phyloP scores from a whole-genome alignment of 306 rosid genomes.

The Prunus mira region DNA sequence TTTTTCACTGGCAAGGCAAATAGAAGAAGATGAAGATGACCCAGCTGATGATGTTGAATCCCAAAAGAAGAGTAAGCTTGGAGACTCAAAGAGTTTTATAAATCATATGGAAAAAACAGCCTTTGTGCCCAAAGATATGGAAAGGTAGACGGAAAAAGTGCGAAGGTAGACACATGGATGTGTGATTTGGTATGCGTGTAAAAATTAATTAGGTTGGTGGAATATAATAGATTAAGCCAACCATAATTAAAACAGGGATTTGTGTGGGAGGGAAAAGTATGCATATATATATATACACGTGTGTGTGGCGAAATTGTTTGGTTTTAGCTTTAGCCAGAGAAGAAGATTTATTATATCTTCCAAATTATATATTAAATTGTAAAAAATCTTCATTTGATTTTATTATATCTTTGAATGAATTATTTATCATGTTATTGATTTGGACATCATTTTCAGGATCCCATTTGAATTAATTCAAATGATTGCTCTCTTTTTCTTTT shows the following conservation, averaged over 20 bases:
- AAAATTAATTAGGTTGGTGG: slow-evolving; percentile 21
- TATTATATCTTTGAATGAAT: neutral
- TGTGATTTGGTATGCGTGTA: slow-evolving; percentile 17
- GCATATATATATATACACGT: neutral
- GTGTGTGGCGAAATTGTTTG: neutral
- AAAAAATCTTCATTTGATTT: neutral
- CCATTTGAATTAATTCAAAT: too few species aligned
- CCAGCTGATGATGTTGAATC: slow-evolving; percentile 50
- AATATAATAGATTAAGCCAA: slow-evolving; percentile 13
- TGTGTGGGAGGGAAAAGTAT: neutral
- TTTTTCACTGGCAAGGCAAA: slow-evolving; percentile 33
- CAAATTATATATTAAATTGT: neutral
- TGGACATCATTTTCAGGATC: neutral
- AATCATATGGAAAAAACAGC: slow-evolving; percentile 35
- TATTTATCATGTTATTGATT: neutral
- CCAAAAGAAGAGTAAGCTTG: slow-evolving; percentile 34
- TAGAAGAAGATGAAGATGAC: slow-evolving; percentile 33
- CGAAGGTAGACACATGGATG: neutral
- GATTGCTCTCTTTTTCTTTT: too few species aligned
- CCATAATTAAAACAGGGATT: neutral
- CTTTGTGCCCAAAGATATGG: slow-evolving; percentile 37
- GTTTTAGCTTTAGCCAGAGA: neutral
- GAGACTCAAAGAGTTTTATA: slow-evolving; percentile 37
- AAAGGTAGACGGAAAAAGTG: slow-evolving; percentile 35
- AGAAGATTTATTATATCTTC: neutral